These are phyloP conservation scores for Karstenula rhodostoma DNA, from an alignment of 2,329 filamentous ascomycete genomes.

Conservation along the genomic window DNA sequence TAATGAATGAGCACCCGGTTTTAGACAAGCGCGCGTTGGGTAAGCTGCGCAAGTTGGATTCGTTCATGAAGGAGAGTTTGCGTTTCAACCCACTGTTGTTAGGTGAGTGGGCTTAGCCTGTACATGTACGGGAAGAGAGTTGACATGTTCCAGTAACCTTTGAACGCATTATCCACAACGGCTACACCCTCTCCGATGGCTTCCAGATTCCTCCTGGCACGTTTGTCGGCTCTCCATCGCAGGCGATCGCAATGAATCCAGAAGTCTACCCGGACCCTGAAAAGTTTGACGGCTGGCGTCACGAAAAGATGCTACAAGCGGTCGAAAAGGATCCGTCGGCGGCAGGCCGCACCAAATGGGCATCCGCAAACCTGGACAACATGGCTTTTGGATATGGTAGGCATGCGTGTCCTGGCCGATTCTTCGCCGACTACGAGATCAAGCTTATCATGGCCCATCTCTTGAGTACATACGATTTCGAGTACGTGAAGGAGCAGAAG, in stretches of 20 bases:
- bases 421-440: slow-evolving; percentile 11
- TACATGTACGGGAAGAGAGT: background rate
- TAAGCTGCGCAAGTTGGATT: background rate
- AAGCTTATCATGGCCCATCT: slow-evolving; percentile 12
- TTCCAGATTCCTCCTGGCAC: background rate
- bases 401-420: slow-evolving; percentile 14
- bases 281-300: background rate
- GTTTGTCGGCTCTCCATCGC: background rate
- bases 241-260: background rate
- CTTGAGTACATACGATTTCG: background rate
- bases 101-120: background rate
- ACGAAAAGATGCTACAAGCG: background rate
- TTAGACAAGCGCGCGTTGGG: background rate
- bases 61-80: background rate
- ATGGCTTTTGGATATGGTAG: slow-evolving; percentile 7
- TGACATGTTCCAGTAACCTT: background rate
- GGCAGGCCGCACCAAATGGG: background rate
- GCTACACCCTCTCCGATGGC: background rate
- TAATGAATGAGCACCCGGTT: background rate
- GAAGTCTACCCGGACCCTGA: background rate
- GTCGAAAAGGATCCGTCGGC: background rate
- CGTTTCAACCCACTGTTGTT: background rate
- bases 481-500: background rate
- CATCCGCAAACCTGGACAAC: background rate
- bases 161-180: background rate